phyloP scores from a whole-genome alignment of 2,329 filamentous ascomycete species.

The Fragosphaeria purpurea region DNA sequence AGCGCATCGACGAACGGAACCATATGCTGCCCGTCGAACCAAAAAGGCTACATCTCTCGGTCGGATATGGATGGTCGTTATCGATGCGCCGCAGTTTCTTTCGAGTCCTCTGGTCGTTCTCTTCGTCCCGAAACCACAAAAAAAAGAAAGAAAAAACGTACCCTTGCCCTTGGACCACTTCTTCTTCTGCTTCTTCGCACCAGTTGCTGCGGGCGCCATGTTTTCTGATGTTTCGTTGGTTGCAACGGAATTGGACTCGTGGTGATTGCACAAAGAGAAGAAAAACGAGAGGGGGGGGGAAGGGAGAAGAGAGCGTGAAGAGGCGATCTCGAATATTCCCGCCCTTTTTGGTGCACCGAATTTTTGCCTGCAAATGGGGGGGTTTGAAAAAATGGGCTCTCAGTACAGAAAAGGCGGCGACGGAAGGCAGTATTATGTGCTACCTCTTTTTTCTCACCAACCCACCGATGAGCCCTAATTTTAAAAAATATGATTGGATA shows the following conservation, averaged over 20 bases:
- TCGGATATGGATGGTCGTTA: too few species aligned
- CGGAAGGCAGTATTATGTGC: neutral
- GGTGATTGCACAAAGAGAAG: constrained; percentile 8
- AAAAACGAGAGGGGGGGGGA: neutral
- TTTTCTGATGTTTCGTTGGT: constrained; percentile 21
- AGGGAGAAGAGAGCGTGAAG: constrained; percentile 2
- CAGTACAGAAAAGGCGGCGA: constrained; percentile 1
- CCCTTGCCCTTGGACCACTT: constrained; percentile 63
- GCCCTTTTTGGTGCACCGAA: constrained; percentile 15
- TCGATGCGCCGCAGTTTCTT: too few species aligned
- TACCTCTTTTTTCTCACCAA: too few species aligned
- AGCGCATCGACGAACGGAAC: too few species aligned
- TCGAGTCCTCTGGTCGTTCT: too few species aligned
- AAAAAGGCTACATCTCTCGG: too few species aligned
- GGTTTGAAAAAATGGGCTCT: constrained; percentile 10
- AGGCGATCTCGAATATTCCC: neutral
- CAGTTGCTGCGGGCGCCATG: constrained; percentile 44
- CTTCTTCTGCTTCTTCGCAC: constrained; percentile 75
- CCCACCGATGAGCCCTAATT: constrained; percentile 2
- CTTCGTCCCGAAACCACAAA: too few species aligned
- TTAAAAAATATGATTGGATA: constrained; percentile 2
- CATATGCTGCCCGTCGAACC: too few species aligned
- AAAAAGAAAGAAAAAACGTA: constrained; percentile 37
- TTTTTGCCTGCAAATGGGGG: constrained; percentile 2
- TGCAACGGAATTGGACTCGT: constrained; percentile 15